These are phyloP conservation scores for Sporisorium scitamineum DNA, from an alignment of 1,284 basidiomycete genomes.

Conservation along the genomic window DNA sequence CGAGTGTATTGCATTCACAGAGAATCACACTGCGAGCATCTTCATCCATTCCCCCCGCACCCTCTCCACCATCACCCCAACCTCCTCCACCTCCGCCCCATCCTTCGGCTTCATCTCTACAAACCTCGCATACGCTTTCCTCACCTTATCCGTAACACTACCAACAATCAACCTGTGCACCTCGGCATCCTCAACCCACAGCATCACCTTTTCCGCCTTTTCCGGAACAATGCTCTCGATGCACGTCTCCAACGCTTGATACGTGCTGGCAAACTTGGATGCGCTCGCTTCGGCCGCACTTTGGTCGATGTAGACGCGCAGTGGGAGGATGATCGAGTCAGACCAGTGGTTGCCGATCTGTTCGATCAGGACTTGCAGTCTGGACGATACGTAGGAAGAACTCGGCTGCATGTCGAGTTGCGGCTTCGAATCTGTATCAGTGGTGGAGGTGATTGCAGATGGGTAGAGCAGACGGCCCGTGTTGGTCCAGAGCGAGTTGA, in stretches of 20 bases:
- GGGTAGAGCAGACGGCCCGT: conserved; percentile 45
- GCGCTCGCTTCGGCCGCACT: conserved; percentile 4
- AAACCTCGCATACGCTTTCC: conserved; percentile 12
- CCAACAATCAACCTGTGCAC: conserved; percentile 24
- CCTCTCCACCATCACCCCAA: conserved; percentile 11
- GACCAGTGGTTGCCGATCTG: conserved; percentile 21
- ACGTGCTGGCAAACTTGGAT: conserved; percentile 24
- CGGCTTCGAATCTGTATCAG: neutral
- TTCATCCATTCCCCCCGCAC: conserved; percentile 15
- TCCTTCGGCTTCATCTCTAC: conserved; percentile 5
- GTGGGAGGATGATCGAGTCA: conserved; percentile 28
- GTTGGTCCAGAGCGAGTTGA: conserved; percentile 53
- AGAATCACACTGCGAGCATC: conserved; percentile 2
- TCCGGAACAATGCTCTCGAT: conserved; percentile 30
- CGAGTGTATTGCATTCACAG: no score
- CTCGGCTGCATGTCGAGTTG: conserved; percentile 31
- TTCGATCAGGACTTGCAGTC: conserved; percentile 15
- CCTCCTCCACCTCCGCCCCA: neutral
- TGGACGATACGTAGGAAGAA: conserved; percentile 4
- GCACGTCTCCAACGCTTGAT: conserved; percentile 41
- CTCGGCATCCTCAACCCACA: conserved; percentile 43
- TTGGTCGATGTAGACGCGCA: conserved; percentile 41
- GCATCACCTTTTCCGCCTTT: conserved; percentile 21
- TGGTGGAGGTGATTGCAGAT: conserved; percentile 3
- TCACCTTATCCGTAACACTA: conserved; percentile 5